Percentiles rank a stretch among this genome's conserved stretches.
Conservation (phyloP, 768 basidiomycete species). For the Cystofilobasidium capitatum region DNA sequence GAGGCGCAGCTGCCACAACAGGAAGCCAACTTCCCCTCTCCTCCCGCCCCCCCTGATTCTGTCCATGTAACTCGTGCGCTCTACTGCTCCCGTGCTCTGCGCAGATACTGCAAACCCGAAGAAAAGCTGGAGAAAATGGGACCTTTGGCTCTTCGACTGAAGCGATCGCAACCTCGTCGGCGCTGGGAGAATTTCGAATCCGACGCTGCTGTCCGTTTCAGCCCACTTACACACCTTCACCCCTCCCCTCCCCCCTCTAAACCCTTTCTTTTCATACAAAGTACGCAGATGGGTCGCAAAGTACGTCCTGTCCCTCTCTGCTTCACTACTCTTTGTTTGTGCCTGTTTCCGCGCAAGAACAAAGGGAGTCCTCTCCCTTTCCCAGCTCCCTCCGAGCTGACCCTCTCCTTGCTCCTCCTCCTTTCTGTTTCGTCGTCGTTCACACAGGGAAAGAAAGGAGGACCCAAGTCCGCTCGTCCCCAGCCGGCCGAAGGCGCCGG, state of each 20-base stretch:
- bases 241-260: neutral
- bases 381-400: neutral
- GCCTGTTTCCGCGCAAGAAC: neutral
- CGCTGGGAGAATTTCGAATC: too few species aligned
- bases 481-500: neutral
- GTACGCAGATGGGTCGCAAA: neutral
- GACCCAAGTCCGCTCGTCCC: neutral
- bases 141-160: too few species aligned
- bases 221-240: too few species aligned
- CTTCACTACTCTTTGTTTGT: neutral
- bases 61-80: too few species aligned
- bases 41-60: too few species aligned
- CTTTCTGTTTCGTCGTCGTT: neutral
- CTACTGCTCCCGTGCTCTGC: too few species aligned
- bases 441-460: neutral
- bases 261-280: neutral
- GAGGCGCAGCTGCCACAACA: too few species aligned
- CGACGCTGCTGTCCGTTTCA: too few species aligned
- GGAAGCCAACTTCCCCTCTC: too few species aligned
- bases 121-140: too few species aligned
- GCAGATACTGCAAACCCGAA: too few species aligned
- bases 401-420: neutral
- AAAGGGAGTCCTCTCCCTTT: neutral
- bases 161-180: too few species aligned
- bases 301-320: neutral